Evolutionary conservation across 2,329 filamentous ascomycete genomes (phyloP).

Genomic region (Alternaria sp.): DNA sequence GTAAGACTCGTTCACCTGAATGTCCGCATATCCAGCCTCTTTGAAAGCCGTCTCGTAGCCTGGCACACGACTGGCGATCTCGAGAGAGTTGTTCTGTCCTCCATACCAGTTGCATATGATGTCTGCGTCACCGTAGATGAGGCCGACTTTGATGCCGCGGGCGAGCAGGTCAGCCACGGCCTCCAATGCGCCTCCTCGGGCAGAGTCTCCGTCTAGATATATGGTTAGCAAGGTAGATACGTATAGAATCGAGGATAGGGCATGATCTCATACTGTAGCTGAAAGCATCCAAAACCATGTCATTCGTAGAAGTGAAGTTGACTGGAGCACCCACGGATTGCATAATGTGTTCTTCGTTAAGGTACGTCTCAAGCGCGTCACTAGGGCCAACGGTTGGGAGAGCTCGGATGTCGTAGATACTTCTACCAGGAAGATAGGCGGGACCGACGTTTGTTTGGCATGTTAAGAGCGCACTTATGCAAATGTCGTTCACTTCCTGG

Average conservation of each 20-base stretch:
- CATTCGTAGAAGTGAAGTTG: constrained; percentile 56
- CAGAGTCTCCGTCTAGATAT: constrained; percentile 52
- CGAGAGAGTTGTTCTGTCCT: constrained; percentile 71
- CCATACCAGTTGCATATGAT: constrained; percentile 69
- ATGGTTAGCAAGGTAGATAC: constrained; percentile 6
- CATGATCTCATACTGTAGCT: constrained; percentile 18
- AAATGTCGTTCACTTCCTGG: constrained; percentile 33
- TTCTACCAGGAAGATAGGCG: constrained; percentile 30
- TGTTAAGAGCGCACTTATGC: constrained; percentile 20
- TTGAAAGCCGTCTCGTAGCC: constrained; percentile 63
- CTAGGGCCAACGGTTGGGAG: constrained; percentile 43
- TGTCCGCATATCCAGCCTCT: constrained; percentile 72
- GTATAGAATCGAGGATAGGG: no score
- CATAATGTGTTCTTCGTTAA: constrained; percentile 56
- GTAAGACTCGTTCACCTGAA: constrained; percentile 70
- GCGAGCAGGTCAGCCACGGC: constrained; percentile 52
- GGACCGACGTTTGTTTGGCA: constrained; percentile 25
- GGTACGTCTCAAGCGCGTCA: constrained; percentile 58
- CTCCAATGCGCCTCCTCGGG: constrained; percentile 49
- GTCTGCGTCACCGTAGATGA: constrained; percentile 72
- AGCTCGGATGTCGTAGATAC: constrained; percentile 56
- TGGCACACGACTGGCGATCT: constrained; percentile 53
- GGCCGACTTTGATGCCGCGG: constrained; percentile 61
- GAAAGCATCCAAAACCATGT: constrained; percentile 52
- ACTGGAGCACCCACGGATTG: constrained; percentile 58